Base-by-base conservation (phyloP, 495 filamentous ascomycete species). In the Penicillium antarcticum region DNA sequence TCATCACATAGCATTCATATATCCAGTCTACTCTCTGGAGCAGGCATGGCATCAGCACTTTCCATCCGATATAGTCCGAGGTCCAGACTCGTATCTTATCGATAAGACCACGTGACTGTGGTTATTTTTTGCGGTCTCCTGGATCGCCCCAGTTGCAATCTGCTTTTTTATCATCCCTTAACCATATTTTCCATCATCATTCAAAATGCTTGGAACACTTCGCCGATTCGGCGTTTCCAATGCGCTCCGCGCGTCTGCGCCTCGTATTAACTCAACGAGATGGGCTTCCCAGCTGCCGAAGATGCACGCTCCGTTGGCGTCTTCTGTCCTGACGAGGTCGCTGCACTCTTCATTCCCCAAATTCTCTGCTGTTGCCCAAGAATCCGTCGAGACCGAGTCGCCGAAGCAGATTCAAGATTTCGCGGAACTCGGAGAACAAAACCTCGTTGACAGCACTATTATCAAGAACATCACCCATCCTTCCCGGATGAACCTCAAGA, bases 381-480 rank as follows among this genome's bases (percentile, higher is more conserved):
- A 53, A 4, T 47, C 66, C 32, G 48, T 43, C 18, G 50, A 47
- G 3, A 44, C 53, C 7, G 58, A 67, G 46, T 8, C 51, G 6
- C 47, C 41, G 16, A 45, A 63, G 21, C 34, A 52, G 57, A 1
- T 66, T 89, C 59, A 87, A 16, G 75, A 75, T 34, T 98, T 98
- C 62, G 60, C 73, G 3, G 84, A 96, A 33, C 73, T 98, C 24
- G 67, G 66, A 21, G 71, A 76, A 4, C 67, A 81, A 19, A 80
- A 80, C 12, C 58, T 89, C 42, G 82, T 97, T 29, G 70, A 92
- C 57, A 54, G 64, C 4, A 73, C 69, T 31, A 68, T 97, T 40
- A 77, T 96, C 48, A 52, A 76, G 6, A 83, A 85, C 37, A 82
- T 97, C 58, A 88, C 83, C 0, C 53, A 79, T 18, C 77, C 81